A percentile compares a stretch with the other conserved stretches of the same genome.
phyloP scores from a whole-genome alignment of 1,139 yeast species.

The Candida neerlandica region DNA sequence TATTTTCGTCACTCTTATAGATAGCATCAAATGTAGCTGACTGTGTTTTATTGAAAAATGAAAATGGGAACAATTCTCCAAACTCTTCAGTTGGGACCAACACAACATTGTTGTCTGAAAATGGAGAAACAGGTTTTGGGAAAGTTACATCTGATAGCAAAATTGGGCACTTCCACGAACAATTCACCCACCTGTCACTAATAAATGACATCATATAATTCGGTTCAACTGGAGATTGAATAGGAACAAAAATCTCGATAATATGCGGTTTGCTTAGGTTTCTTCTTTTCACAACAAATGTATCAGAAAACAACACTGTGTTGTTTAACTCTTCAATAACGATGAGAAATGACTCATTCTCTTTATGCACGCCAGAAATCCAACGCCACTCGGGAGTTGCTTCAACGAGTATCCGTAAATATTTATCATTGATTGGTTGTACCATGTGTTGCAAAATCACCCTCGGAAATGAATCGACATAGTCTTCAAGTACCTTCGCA shows the following conservation, averaged over 20 bases:
- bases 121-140: conserved; percentile 72
- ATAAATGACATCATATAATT: conserved; percentile 70
- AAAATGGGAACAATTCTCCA: conserved; percentile 44
- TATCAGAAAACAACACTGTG: conserved; percentile 66
- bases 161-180: conserved; percentile 66
- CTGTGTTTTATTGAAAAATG: conserved; percentile 68
- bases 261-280: conserved; percentile 55
- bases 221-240: conserved; percentile 68
- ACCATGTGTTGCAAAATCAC: conserved; percentile 57
- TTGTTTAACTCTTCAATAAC: conserved; percentile 87
- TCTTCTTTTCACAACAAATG: conserved; percentile 51
- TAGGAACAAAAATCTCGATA: conserved; percentile 67
- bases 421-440: conserved; percentile 76
- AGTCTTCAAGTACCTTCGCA: conserved; percentile 63
- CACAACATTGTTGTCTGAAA: conserved; percentile 50
- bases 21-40: conserved; percentile 67
- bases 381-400: conserved; percentile 76
- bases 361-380: conserved; percentile 66
- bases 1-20: conserved; percentile 58
- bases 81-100: conserved; percentile 54
- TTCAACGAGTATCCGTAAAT: conserved; percentile 67
- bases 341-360: conserved; percentile 64
- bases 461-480: conserved; percentile 74
- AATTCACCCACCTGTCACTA: conserved; percentile 86
- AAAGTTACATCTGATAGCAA: conserved; percentile 54